Base-by-base conservation (phyloP, 2,329 filamentous ascomycete species). In the Stemphylium lycopersici region DNA sequence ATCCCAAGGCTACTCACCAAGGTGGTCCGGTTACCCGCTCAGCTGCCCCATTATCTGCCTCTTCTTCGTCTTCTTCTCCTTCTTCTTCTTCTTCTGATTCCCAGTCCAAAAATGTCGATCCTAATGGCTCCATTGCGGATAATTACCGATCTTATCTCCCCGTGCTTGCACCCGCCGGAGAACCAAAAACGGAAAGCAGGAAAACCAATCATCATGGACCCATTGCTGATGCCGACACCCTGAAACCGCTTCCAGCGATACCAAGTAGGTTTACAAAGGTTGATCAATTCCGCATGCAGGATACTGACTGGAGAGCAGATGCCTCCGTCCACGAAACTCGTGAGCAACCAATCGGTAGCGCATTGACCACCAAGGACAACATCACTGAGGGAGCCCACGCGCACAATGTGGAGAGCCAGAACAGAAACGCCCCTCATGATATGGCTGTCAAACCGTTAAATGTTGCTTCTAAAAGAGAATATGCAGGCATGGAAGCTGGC, bases 141-240 rank as follows among this genome's bases (percentile, higher is more conserved):
- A 54, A 67, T 18, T 67, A 68, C 51, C 59, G 56, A 42, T 57
- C 61, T 2, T 67, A 68, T 22, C 41, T 63, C 5, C 56, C 66
- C 8, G 59, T 44, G 6, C 42, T 64, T 11, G 59, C 63, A 18
- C 43, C 62, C 8, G 49, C 43, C 36, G 42, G 52, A 8, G 48
- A 58, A n/a, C 20, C 50, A 12, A 33, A 52, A 18, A 54, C 56
- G 24, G 45, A 58, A 7, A 67, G 73, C 38, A 61, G 68, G 2
- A 72, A 72, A 33, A 63, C 68, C 12, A 36, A 62, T 6, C 56
- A 42, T 2, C 66, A 62, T 32, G 59, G 59, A 18, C 37, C 43
- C 32, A 50, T 56, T 29, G 39, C 53, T 26, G 41, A 60, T 50
- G 16, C 24, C 1, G 48, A 29, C 7, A 50, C 39, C 13, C 43